These are phyloP conservation scores for Pseudozyma hubeiensis DNA, from an alignment of 1,284 basidiomycete genomes.

Conservation along the genomic window DNA sequence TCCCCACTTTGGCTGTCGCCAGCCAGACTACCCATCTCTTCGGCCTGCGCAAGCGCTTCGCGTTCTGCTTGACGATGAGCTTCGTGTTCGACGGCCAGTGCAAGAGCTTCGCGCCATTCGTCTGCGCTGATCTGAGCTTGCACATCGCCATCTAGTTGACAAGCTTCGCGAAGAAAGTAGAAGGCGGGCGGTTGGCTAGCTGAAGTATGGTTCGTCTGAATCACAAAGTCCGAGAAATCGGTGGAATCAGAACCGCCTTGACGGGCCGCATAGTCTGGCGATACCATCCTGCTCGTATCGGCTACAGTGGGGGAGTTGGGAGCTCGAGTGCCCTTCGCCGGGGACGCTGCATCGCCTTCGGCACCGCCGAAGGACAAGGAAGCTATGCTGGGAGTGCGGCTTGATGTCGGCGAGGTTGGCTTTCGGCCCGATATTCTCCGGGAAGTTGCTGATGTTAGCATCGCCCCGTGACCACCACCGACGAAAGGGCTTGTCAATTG, in stretches of 20 bases:
- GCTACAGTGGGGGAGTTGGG: constrained; percentile 32
- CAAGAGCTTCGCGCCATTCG: constrained; percentile 43
- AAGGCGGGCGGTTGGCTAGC: constrained; percentile 31
- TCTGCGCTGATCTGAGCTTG: constrained; percentile 22
- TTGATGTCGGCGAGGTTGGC: constrained; percentile 25
- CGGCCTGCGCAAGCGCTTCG: constrained; percentile 39
- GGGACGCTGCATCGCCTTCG: constrained; percentile 25
- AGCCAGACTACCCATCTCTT: constrained; percentile 47
- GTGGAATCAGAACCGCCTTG: background rate
- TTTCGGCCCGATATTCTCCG: constrained; percentile 11
- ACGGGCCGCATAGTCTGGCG: constrained; percentile 21
- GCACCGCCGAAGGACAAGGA: constrained; percentile 26
- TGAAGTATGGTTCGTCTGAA: constrained; percentile 22
- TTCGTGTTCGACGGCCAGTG: constrained; percentile 29
- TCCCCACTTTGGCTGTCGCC: constrained; percentile 45
- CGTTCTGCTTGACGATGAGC: constrained; percentile 22
- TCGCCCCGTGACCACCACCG: constrained; percentile 14
- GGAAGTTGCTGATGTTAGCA: constrained; percentile 4
- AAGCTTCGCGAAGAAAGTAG: constrained; percentile 47
- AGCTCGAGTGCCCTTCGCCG: constrained; percentile 17
- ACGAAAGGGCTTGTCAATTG: constrained; percentile 49
- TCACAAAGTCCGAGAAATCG: constrained; percentile 37
- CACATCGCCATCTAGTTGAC: constrained; percentile 29
- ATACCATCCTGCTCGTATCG: constrained; percentile 20
- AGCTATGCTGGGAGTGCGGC: constrained; percentile 41